A percentile compares a stretch with the other conserved stretches of the same genome.
phyloP scores from a whole-genome alignment of 345 rosid genomes.

The Melaleuca alternifolia region DNA sequence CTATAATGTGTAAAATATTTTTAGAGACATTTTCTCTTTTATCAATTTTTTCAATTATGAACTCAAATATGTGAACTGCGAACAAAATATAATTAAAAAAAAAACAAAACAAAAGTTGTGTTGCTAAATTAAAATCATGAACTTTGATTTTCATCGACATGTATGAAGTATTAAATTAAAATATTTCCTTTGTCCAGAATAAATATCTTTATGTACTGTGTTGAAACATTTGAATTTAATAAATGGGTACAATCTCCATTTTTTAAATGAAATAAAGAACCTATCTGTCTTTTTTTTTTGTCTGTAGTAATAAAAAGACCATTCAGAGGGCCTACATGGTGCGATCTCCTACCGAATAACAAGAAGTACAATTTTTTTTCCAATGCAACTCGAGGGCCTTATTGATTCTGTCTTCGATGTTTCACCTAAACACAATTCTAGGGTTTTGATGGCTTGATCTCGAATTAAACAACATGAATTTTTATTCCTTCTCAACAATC shows the following conservation, averaged over 20 bases:
- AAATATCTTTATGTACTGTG: too few species aligned
- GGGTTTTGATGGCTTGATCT: neutral
- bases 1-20: too few species aligned
- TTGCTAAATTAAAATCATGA: too few species aligned
- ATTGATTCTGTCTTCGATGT: neutral
- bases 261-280: neutral
- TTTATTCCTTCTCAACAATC: neutral
- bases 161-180: too few species aligned
- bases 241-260: neutral
- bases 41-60: too few species aligned
- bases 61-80: too few species aligned
- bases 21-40: too few species aligned
- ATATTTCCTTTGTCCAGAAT: too few species aligned
- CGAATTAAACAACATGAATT: fast-evolving
- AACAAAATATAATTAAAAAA: too few species aligned
- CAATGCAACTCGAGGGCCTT: neutral
- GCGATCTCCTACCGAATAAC: neutral
- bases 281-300: neutral
- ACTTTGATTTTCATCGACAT: too few species aligned
- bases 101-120: too few species aligned
- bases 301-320: neutral
- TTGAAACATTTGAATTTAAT: neutral
- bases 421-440: neutral
- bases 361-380: neutral
- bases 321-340: neutral